These are phyloP conservation scores for Hericium erinaceus DNA, from an alignment of 768 basidiomycete genomes.

Conservation along the genomic window DNA sequence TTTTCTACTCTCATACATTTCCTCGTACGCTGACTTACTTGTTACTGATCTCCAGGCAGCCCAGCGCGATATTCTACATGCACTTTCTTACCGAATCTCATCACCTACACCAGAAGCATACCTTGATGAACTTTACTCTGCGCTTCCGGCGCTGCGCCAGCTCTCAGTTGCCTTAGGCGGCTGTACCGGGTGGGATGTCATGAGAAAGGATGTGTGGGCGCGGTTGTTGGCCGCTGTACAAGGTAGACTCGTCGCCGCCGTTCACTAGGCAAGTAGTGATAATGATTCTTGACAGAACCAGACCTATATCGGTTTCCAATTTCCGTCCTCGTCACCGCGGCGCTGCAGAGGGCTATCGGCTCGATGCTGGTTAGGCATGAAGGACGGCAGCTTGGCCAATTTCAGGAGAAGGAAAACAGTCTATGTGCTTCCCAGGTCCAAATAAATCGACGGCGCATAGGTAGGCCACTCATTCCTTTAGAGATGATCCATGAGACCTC, in stretches of 20 bases:
- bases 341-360: conserved; percentile 2
- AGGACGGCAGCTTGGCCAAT: background rate
- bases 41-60: background rate
- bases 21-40: background rate
- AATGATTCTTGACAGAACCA: conserved; percentile 2
- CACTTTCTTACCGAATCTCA: conserved; percentile 6
- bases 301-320: conserved; percentile 7
- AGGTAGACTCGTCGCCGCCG: background rate
- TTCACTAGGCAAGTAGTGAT: background rate
- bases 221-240: conserved; percentile 6
- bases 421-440: no score
- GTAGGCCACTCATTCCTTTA: no score
- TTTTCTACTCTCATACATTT: background rate
- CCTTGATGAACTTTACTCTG: conserved; percentile 7
- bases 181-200: conserved; percentile 1
- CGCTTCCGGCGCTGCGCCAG: conserved; percentile 7
- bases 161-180: background rate
- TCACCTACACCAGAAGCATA: conserved; percentile 10
- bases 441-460: no score
- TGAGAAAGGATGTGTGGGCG: conserved; percentile 6
- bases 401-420: no score
- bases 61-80: conserved; percentile 9
- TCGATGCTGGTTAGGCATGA: background rate
- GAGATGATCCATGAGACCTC: no score
- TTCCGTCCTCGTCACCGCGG: conserved; percentile 11